Percentiles rank a stretch among this genome's conserved stretches.
phyloP scores from a whole-genome alignment of 106 monocot genomes.

The Hemerocallis citrina region DNA sequence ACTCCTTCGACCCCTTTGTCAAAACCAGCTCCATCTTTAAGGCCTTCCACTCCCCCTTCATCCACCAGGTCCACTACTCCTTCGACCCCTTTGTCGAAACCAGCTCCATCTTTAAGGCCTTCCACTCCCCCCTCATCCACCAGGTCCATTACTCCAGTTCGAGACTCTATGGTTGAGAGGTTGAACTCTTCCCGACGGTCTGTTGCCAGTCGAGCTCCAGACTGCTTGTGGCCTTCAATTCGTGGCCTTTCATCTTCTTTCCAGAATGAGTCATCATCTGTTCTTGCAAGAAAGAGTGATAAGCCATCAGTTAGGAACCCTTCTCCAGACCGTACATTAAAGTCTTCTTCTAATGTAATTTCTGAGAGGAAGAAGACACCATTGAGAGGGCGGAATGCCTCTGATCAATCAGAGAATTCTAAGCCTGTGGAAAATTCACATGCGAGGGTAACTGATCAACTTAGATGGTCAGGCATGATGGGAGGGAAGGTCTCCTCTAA shows the following conservation, averaged over 20 bases:
- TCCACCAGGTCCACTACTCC: slow-evolving; percentile 11
- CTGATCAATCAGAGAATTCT: slow-evolving; percentile 63
- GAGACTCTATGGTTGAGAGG: slow-evolving; percentile 28
- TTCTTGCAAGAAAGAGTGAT: slow-evolving; percentile 22
- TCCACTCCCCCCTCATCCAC: slow-evolving; percentile 28
- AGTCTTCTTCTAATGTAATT: slow-evolving; percentile 10
- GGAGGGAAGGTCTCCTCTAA: slow-evolving; percentile 30
- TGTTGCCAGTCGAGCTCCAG: slow-evolving; percentile 20
- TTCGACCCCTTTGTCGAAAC: slow-evolving; percentile 26
- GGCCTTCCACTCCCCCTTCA: slow-evolving; percentile 23
- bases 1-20: slow-evolving; percentile 28
- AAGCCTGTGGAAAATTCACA: slow-evolving; percentile 36
- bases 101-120: slow-evolving; percentile 27
- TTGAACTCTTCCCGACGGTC: slow-evolving; percentile 20
- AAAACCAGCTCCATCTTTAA: slow-evolving; percentile 22
- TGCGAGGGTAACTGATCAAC: slow-evolving; percentile 42
- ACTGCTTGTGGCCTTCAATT: slow-evolving; percentile 83
- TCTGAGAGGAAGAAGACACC: slow-evolving; percentile 58
- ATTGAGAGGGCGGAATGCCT: slow-evolving; percentile 44
- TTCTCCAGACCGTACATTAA: slow-evolving; percentile 26
- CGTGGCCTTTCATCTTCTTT: slow-evolving; percentile 68
- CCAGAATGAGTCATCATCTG: slow-evolving; percentile 39
- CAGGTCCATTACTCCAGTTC: slow-evolving; percentile 46
- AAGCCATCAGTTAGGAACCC: slow-evolving; percentile 15
- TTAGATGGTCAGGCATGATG: slow-evolving; percentile 49